A percentile compares a stretch with the other conserved stretches of the same genome.
Conservation (phyloP, 2,329 filamentous ascomycete genomes). For the Thielaviopsis euricoi region DNA sequence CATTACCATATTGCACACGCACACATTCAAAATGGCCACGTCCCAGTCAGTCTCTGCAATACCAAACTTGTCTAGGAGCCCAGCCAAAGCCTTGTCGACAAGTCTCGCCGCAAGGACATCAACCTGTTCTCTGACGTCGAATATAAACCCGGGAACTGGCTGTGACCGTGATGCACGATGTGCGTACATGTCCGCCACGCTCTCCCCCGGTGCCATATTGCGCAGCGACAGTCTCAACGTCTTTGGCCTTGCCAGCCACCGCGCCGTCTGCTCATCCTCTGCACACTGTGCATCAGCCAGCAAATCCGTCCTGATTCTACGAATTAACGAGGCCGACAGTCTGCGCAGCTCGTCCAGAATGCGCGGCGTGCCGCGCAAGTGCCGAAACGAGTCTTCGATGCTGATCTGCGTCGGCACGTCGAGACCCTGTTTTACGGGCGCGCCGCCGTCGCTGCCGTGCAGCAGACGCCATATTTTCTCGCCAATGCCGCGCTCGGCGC, state of each 20-base stretch:
- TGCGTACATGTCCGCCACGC: background rate
- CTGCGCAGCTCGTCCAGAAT: slow-evolving; percentile 52
- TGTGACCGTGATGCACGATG: slow-evolving; percentile 57
- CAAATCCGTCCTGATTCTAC: slow-evolving; percentile 65
- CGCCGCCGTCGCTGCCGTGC: slow-evolving; percentile 60
- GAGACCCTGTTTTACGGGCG: slow-evolving; percentile 54
- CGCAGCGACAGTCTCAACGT: slow-evolving; percentile 63
- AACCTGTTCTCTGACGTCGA: slow-evolving; percentile 41
- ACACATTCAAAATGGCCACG: slow-evolving; percentile 70
- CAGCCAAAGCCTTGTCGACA: slow-evolving; percentile 49
- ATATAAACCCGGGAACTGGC: slow-evolving; percentile 57
- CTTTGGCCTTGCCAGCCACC: slow-evolving; percentile 66
- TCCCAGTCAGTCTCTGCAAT: slow-evolving; percentile 56
- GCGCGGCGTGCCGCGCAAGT: slow-evolving; percentile 43
- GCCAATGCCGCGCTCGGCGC: slow-evolving; percentile 55
- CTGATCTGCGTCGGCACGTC: slow-evolving; percentile 74
- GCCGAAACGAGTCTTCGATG: slow-evolving; percentile 78
- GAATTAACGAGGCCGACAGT: slow-evolving; percentile 53
- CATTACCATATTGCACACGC: slow-evolving; percentile 67
- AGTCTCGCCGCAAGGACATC: slow-evolving; percentile 50
- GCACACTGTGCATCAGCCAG: slow-evolving; percentile 26
- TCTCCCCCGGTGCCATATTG: background rate
- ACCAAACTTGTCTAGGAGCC: slow-evolving; percentile 60
- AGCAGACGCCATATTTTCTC: slow-evolving; percentile 59
- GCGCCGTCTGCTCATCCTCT: slow-evolving; percentile 18